Conservation (phyloP, 345 rosid species). For the Moringa oleifera region DNA sequence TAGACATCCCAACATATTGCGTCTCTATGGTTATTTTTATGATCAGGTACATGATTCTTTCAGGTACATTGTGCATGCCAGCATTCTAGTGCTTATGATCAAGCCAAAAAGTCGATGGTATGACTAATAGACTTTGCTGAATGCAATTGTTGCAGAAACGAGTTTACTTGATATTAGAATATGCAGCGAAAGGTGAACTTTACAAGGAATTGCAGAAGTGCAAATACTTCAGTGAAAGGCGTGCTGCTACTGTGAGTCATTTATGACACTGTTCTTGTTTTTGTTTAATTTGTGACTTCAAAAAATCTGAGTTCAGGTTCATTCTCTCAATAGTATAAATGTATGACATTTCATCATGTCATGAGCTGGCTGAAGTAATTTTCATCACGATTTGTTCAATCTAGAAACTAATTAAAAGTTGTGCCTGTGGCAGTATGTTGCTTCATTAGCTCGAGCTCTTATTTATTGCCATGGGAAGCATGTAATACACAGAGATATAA, state of each 20-base stretch:
- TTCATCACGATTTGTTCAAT: background rate
- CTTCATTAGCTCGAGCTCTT: conserved; percentile 93
- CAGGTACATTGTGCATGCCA: background rate
- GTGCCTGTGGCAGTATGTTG: conserved; percentile 64
- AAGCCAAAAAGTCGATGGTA: conserved; percentile 4
- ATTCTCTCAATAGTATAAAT: background rate
- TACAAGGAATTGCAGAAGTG: conserved; percentile 88
- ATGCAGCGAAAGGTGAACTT: conserved; percentile 88
- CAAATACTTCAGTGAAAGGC: conserved; percentile 85
- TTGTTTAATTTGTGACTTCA: background rate
- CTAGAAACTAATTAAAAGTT: background rate
- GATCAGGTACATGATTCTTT: conserved; percentile 57
- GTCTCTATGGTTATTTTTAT: conserved; percentile 93
- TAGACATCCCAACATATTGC: conserved; percentile 77
- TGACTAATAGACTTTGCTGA: conserved; percentile 1
- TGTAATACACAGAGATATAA: conserved; percentile 95
- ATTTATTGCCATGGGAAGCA: conserved; percentile 99
- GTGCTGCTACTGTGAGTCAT: conserved; percentile 82
- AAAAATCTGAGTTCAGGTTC: too few species aligned
- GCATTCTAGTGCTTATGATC: background rate
- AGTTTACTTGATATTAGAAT: conserved; percentile 75
- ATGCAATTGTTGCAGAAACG: conserved; percentile 55
- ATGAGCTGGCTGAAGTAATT: background rate
- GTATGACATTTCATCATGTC: background rate
- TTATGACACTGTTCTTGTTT: background rate